Evolutionary conservation across 1,139 yeast genomes (phyloP).

Genomic region (Suhomyces terraborum): DNA sequence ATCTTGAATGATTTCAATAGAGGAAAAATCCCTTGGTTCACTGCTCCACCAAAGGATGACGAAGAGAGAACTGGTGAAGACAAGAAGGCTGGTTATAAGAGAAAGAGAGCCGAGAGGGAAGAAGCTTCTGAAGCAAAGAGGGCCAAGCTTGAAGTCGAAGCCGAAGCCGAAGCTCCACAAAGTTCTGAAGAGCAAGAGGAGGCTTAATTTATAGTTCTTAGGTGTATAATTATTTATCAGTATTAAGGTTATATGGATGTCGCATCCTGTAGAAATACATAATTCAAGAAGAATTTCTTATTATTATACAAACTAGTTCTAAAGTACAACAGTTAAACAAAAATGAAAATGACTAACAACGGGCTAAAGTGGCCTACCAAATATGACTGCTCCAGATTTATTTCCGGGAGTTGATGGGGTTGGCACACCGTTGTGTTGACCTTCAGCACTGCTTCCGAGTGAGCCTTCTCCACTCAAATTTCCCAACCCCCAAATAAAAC

Average conservation of each 20-base stretch:
- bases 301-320: slow-evolving; percentile 8
- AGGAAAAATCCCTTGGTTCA: slow-evolving; percentile 98
- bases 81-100: slow-evolving; percentile 54
- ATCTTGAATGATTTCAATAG: slow-evolving; percentile 92
- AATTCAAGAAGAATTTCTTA: neutral
- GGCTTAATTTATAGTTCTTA: slow-evolving; percentile 14
- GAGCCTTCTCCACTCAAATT: slow-evolving; percentile 24
- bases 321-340: slow-evolving; percentile 10
- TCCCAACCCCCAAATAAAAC: slow-evolving; percentile 57
- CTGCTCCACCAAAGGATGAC: slow-evolving; percentile 82
- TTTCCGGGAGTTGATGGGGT: slow-evolving; percentile 28
- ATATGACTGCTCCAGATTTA: slow-evolving; percentile 33
- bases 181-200: slow-evolving; percentile 7
- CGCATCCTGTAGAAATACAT: slow-evolving; percentile 3
- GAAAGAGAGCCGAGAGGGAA: slow-evolving; percentile 51
- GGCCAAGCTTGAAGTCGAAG: slow-evolving; percentile 22
- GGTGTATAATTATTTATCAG: slow-evolving; percentile 13
- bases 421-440: slow-evolving; percentile 21
- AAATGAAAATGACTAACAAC: slow-evolving; percentile 13
- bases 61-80: slow-evolving; percentile 56
- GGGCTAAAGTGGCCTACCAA: slow-evolving; percentile 35
- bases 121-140: slow-evolving; percentile 28
- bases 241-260: slow-evolving; percentile 7
- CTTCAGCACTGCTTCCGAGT: slow-evolving; percentile 15
- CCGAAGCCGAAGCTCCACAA: slow-evolving; percentile 17